Base-by-base conservation (phyloP, 768 basidiomycete genomes). In the Russula abietina region DNA sequence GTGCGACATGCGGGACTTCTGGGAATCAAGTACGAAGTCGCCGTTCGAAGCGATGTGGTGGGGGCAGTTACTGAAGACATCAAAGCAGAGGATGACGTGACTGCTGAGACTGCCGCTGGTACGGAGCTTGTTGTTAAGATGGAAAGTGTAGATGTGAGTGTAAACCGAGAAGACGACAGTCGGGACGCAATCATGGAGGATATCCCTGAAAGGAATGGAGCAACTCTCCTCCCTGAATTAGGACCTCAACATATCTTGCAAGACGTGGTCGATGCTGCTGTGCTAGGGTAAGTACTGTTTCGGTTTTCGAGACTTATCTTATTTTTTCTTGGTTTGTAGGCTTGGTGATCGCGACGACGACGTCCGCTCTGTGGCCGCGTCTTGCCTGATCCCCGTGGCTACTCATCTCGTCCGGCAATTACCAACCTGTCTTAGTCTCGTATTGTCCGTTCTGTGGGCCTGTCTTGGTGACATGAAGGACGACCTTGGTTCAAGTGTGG, bases 11-110 rank as follows among this genome's bases (percentile, higher is more conserved):
- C 97, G n/a, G 97, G 97, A 32, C 76, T 99, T 62, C 81, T 98
- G 10, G 97, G 97, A 1, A 86, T 99, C 73, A 98, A 98, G 78
- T 98, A 98, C 72, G 92, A 98, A 73, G 94, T 98, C 41, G 97
- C 96, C 16, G 97, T 98, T 19, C 79, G 93, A 66, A 84, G 80
- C 58, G 93, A 97, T 71, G 75, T 98, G 26, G 86, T 98, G 61
- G 82, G 83, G 17, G 74, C 68, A 41, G 66, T 14, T 3, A 45
- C 59, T 38, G 58, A 60, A 8, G 64, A 26, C 7, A 56, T 70
- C 19, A 70, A 71, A 46, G 48, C 54, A 53, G 69, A 71, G 26
- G 33, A 60, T n/a, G 55, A 65, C 16, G 51, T 51, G 33, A 57
- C 58, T 28, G 38, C 28, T 24, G 53, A 55, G 38, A 43, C 39